These are phyloP conservation scores for Clonostachys sp. DNA, from an alignment of 2,329 filamentous ascomycete species.

Conservation along the genomic window DNA sequence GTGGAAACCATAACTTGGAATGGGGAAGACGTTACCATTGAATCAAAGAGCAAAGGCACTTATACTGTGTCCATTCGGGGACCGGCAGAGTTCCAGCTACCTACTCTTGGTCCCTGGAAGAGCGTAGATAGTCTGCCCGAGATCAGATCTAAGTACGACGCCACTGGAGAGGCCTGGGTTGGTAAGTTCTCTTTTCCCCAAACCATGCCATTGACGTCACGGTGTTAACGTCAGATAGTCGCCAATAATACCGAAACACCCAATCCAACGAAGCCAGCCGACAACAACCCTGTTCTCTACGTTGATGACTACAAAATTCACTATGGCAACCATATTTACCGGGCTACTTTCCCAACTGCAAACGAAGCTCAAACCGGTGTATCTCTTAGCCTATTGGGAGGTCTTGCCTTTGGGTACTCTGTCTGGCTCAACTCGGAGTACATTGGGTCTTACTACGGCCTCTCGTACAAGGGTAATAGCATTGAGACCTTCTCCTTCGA, in stretches of 20 bases:
- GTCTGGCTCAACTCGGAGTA: slow-evolving; percentile 53
- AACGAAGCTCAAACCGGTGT: slow-evolving; percentile 31
- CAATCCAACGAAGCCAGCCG: slow-evolving; percentile 39
- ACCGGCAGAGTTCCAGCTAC: slow-evolving; percentile 24
- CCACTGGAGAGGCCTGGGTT: slow-evolving; percentile 35
- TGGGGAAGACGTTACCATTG: slow-evolving; percentile 26
- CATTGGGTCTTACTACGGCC: slow-evolving; percentile 50
- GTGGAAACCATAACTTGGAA: slow-evolving; percentile 47
- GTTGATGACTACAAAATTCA: slow-evolving; percentile 54
- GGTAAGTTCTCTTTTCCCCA: slow-evolving; percentile 11
- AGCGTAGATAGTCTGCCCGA: slow-evolving; percentile 44
- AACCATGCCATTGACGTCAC: slow-evolving; percentile 2
- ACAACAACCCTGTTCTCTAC: slow-evolving; percentile 49
- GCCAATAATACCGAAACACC: slow-evolving; percentile 44
- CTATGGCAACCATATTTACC: slow-evolving; percentile 47
- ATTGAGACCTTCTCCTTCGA: slow-evolving; percentile 41
- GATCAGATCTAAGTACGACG: slow-evolving; percentile 32
- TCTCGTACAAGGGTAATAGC: slow-evolving; percentile 28
- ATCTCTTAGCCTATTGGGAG: slow-evolving; percentile 47
- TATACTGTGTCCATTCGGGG: slow-evolving; percentile 18
- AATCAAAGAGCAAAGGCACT: slow-evolving; percentile 15
- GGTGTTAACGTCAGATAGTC: slow-evolving; percentile 12
- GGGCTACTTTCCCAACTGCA: slow-evolving; percentile 40
- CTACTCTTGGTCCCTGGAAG: slow-evolving; percentile 38
- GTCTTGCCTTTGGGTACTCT: slow-evolving; percentile 50